Evolutionary conservation across 345 rosid species (phyloP).

Genomic region (Eutrema heterophyllum): DNA sequence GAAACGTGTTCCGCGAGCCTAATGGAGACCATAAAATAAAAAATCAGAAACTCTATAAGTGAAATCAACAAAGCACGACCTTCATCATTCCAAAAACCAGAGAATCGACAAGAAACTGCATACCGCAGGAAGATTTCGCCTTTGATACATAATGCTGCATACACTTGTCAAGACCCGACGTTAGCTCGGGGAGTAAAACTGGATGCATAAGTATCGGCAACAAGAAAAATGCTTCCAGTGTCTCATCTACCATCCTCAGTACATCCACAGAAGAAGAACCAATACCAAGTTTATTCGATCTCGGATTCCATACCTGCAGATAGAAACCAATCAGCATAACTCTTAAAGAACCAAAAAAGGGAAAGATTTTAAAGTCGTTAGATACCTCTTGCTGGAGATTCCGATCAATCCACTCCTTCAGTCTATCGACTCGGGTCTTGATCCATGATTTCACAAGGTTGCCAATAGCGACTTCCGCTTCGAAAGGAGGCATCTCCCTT

Average conservation of each 20-base stretch:
- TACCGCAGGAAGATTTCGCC: conserved; percentile 96
- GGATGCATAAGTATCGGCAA: conserved; percentile 80
- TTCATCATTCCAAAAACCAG: neutral
- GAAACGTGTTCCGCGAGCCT: conserved; percentile 62
- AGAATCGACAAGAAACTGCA: neutral
- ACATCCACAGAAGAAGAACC: conserved; percentile 94
- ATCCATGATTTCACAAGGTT: conserved; percentile 82
- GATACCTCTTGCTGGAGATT: conserved; percentile 86
- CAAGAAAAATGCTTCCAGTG: conserved; percentile 86
- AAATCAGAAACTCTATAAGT: neutral
- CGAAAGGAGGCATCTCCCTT: conserved; percentile 97
- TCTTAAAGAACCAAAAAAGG: neutral
- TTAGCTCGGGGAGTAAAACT: conserved; percentile 71
- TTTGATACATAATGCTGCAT: conserved; percentile 70
- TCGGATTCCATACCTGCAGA: conserved; percentile 80
- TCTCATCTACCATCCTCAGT: conserved; percentile 75
- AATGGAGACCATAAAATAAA: conserved; percentile 9
- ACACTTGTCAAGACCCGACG: conserved; percentile 69
- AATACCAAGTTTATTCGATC: conserved; percentile 57
- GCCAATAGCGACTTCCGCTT: conserved; percentile 75
- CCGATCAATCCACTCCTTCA: conserved; percentile 84
- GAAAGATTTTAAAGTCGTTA: neutral
- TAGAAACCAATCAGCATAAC: neutral
- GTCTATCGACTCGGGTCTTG: conserved; percentile 65
- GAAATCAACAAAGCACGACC: neutral